Conservation (phyloP, 2,329 filamentous ascomycete genomes). For the Neofusicoccum ribis region DNA sequence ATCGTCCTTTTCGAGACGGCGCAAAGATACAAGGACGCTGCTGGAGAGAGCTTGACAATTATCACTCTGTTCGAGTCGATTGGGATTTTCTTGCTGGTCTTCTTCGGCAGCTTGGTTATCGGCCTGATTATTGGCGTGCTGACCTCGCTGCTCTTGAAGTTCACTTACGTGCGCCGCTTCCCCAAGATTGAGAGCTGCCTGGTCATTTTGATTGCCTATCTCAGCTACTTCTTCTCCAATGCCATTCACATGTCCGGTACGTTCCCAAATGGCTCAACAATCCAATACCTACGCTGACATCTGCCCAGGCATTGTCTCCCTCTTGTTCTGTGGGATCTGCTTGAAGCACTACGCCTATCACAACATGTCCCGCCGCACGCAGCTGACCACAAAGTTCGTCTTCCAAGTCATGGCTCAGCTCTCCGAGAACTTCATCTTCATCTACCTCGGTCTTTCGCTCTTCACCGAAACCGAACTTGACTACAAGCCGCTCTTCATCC, state of each 20-base stretch:
- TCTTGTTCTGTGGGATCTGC: slow-evolving; percentile 97
- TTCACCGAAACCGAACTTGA: slow-evolving; percentile 87
- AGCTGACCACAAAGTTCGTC: slow-evolving; percentile 95
- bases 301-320: slow-evolving; percentile 81
- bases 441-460: slow-evolving; percentile 90
- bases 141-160: slow-evolving; percentile 87
- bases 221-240: slow-evolving; percentile 97
- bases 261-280: slow-evolving; percentile 30
- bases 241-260: slow-evolving; percentile 92
- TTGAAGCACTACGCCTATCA: slow-evolving; percentile 99
- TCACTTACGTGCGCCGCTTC: slow-evolving; percentile 87
- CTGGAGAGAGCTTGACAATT: slow-evolving; percentile 66
- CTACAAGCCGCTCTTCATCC: slow-evolving; percentile 93
- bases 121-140: slow-evolving; percentile 83
- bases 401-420: slow-evolving; percentile 94
- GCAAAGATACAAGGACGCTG: slow-evolving; percentile 79
- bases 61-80: slow-evolving; percentile 87
- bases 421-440: slow-evolving; percentile 99
- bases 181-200: slow-evolving; percentile 97
- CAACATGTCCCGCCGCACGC: slow-evolving; percentile 98
- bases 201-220: slow-evolving; percentile 90
- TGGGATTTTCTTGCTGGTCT: slow-evolving; percentile 91
- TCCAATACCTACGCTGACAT: slow-evolving; percentile 19
- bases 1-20: slow-evolving; percentile 99
- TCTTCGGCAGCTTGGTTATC: slow-evolving; percentile 91